Evolutionary conservation across 2,329 filamentous ascomycete species (phyloP).

Genomic region (Trichoderma breve): DNA sequence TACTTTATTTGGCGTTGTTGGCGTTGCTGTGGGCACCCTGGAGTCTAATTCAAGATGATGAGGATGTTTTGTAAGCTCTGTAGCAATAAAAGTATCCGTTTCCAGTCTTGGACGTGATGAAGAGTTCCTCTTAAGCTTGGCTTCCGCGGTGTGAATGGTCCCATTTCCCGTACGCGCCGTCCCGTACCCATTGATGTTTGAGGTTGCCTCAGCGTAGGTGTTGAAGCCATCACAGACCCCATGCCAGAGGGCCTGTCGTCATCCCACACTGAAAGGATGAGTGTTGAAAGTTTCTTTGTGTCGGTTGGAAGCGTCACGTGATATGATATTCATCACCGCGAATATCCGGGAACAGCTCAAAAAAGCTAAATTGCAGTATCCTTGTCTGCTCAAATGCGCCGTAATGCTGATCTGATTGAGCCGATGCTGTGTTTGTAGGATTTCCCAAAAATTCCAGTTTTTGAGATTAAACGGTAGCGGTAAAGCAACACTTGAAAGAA

Average conservation of each 20-base stretch:
- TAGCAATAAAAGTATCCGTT: conserved; percentile 15
- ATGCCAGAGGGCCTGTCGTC: not conserved
- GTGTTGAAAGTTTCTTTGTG: not conserved
- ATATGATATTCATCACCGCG: not conserved
- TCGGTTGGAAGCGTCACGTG: conserved; percentile 4
- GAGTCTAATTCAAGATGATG: conserved; percentile 17
- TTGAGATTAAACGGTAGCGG: not conserved
- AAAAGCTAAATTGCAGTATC: not conserved
- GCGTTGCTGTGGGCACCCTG: conserved; percentile 25
- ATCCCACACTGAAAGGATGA: not conserved
- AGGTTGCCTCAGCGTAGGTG: not conserved
- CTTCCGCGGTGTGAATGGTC: not conserved
- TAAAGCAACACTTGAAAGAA: not conserved
- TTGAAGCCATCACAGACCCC: not conserved
- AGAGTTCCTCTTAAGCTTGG: not conserved
- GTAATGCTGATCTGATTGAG: not conserved
- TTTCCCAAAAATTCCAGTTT: not conserved
- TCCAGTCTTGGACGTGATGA: not conserved
- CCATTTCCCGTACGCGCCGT: not conserved
- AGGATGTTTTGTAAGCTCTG: conserved; percentile 12
- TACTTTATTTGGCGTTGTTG: conserved; percentile 27
- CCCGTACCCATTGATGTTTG: not conserved
- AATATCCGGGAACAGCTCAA: not conserved
- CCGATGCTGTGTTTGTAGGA: not conserved
- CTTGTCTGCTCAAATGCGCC: not conserved